Evolutionary conservation across 495 filamentous ascomycete genomes (phyloP).

Genomic region (Geopyxis carbonaria): DNA sequence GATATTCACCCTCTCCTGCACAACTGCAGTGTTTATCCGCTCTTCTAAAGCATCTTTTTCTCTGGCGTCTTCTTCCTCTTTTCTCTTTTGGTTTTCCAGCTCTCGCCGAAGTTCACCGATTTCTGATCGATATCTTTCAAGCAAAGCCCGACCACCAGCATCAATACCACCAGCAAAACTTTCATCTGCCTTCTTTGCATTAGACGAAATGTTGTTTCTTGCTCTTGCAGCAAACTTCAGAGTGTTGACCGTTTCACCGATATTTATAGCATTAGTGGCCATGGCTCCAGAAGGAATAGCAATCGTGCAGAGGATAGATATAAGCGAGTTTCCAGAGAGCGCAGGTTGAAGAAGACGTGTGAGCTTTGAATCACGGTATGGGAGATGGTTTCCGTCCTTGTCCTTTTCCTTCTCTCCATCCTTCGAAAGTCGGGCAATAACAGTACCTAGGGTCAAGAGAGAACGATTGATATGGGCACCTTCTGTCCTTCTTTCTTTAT

Average conservation of each 20-base stretch:
- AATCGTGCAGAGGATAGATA: conserved; percentile 93
- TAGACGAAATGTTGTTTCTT: conserved; percentile 94
- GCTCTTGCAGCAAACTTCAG: conserved; percentile 92
- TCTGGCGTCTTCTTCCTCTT: conserved; percentile 45
- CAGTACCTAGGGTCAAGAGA: conserved; percentile 82
- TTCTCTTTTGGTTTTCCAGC: conserved; percentile 62
- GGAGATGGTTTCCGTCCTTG: conserved; percentile 72
- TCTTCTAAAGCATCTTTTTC: conserved; percentile 11
- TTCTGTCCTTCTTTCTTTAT: conserved; percentile 83
- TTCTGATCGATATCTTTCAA: conserved; percentile 89
- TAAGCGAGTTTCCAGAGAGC: conserved; percentile 78
- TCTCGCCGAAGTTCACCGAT: conserved; percentile 68
- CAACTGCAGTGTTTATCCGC: conserved; percentile 15
- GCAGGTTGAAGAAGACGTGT: conserved; percentile 85
- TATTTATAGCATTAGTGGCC: conserved; percentile 46
- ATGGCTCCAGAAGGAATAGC: conserved; percentile 56
- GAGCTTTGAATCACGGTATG: conserved; percentile 92
- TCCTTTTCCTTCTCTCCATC: conserved; percentile 68
- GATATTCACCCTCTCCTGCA: conserved; percentile 4
- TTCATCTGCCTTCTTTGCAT: conserved; percentile 89
- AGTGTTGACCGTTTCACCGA: conserved; percentile 81
- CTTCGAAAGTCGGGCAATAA: conserved; percentile 68
- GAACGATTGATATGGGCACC: conserved; percentile 98
- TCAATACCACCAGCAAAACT: conserved; percentile 59
- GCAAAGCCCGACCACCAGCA: conserved; percentile 65